Base-by-base conservation (phyloP, 768 basidiomycete genomes). In the Omphalotus guepiniiformis region DNA sequence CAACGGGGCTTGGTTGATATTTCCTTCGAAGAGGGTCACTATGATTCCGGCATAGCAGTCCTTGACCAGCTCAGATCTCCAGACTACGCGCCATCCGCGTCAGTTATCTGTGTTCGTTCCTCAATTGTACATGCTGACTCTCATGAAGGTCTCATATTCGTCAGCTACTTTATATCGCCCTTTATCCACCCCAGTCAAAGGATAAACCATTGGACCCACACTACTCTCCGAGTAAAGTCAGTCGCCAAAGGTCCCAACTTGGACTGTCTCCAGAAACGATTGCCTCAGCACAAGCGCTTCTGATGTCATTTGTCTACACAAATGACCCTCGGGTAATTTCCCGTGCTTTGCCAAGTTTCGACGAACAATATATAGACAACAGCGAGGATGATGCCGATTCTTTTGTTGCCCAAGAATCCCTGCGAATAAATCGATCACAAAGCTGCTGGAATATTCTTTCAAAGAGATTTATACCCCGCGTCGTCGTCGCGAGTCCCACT, bases 1-100 rank as follows among this genome's bases (percentile, higher is more conserved):
- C 76, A 78, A 54, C 70, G 74, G 28, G 73, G 71, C 27, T 65
- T 86, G 3, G 83, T 88, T 16, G 85, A 89, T 58, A 80, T 74
- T 44, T 82, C 82, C 49, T 78, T 89, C 16, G 88, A 90, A 56
- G 88, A 90, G 60, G 79, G 81, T 15, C 84, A 88, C 49, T 87
- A 85, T 53, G 81, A 86, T 55, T 71, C 78, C 4, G 88, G 80
- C 6, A 82, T 88, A 23, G 66, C 71, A 12, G 63, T 78, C 22
- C 73, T 90, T 1, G 78, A 79, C 49, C 80, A 83, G 49, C 62
- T 89, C 2, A 79, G 82, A 38, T 76, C 79, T 0, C 59, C 74
- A n/a, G 65, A 72, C 21, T 73, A 74, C 62, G 79, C 65, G 42
- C 86, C 85, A 6, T 75, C 76, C 9, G 57, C 67, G 87, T 85